These are phyloP conservation scores for Cryphonectria parasitica DNA, from an alignment of 2,329 filamentous ascomycete species.

Conservation along the genomic window DNA sequence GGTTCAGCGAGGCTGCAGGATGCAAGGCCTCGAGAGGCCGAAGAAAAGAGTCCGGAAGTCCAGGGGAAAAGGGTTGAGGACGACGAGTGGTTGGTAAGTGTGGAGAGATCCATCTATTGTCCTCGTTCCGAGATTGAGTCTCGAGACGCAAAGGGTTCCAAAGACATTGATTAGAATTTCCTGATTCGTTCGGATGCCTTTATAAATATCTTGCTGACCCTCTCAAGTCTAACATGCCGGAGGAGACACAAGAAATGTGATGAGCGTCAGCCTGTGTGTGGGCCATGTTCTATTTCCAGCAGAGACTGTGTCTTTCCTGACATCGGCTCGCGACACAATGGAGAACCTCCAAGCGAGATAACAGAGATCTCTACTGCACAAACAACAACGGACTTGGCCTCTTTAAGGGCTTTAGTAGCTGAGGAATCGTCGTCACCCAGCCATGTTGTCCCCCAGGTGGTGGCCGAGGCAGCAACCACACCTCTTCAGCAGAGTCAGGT, in stretches of 20 bases:
- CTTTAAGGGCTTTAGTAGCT: neutral
- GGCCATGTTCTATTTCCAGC: slow-evolving; percentile 16
- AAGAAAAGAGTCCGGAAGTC: slow-evolving; percentile 38
- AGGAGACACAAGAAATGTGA: slow-evolving; percentile 56
- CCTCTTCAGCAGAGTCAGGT: neutral
- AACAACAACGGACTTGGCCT: no score
- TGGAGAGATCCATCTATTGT: neutral
- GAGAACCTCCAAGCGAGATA: neutral
- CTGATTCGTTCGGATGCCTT: neutral
- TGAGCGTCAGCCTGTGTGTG: slow-evolving; percentile 43
- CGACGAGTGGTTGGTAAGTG: slow-evolving; percentile 46
- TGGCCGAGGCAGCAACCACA: neutral
- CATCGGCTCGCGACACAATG: slow-evolving; percentile 6
- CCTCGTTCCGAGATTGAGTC: neutral
- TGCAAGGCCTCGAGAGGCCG: slow-evolving; percentile 1
- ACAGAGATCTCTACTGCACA: neutral
- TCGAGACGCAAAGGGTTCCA: neutral
- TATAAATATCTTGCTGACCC: slow-evolving; percentile 17
- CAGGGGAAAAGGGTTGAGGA: slow-evolving; percentile 47
- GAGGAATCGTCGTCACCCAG: neutral
- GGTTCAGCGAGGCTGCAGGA: slow-evolving; percentile 4
- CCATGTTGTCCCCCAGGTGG: neutral
- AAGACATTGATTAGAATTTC: neutral
- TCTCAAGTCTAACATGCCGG: slow-evolving; percentile 46
- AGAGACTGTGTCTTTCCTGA: slow-evolving; percentile 15